phyloP scores from a whole-genome alignment of 2,329 filamentous ascomycete genomes.

The Microthyrium microscopicum region DNA sequence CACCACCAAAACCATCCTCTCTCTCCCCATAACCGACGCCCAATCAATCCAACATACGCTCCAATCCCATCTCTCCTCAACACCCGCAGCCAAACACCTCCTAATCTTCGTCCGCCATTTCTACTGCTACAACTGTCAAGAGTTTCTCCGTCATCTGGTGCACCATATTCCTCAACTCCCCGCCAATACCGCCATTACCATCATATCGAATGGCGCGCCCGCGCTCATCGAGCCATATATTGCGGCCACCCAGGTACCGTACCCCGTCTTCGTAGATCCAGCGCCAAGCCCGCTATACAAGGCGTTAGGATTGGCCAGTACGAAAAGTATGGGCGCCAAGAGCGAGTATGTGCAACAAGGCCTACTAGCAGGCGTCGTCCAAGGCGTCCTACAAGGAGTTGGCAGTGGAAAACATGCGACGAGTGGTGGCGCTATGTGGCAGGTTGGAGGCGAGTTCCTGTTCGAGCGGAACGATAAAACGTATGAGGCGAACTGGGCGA shows the following conservation, averaged over 20 bases:
- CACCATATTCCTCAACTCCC: conserved; percentile 19
- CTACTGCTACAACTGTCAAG: conserved; percentile 50
- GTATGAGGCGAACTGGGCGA: conserved; percentile 3
- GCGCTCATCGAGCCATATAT: conserved; percentile 51
- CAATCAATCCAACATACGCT: background rate
- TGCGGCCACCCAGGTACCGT: conserved; percentile 45
- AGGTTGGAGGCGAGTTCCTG: conserved; percentile 66
- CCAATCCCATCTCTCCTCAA: conserved; percentile 15
- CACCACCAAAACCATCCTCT: background rate
- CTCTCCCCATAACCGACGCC: background rate
- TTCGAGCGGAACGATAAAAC: conserved; percentile 34
- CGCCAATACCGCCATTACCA: conserved; percentile 42
- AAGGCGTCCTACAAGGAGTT: conserved; percentile 40
- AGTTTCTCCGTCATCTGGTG: background rate
- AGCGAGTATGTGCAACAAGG: conserved; percentile 44
- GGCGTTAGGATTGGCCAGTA: conserved; percentile 51
- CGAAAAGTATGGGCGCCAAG: conserved; percentile 39
- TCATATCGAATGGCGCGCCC: conserved; percentile 58
- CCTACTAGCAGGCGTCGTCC: conserved; percentile 27
- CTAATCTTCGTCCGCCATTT: conserved; percentile 66
- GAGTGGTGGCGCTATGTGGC: conserved; percentile 47
- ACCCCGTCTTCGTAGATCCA: conserved; percentile 65
- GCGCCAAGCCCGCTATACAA: conserved; percentile 48
- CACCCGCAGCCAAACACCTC: conserved; percentile 34
- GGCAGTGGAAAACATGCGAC: conserved; percentile 41